These are phyloP conservation scores for Debaryomyces prosopidis DNA, from an alignment of 805 yeast species.

Conservation along the genomic window DNA sequence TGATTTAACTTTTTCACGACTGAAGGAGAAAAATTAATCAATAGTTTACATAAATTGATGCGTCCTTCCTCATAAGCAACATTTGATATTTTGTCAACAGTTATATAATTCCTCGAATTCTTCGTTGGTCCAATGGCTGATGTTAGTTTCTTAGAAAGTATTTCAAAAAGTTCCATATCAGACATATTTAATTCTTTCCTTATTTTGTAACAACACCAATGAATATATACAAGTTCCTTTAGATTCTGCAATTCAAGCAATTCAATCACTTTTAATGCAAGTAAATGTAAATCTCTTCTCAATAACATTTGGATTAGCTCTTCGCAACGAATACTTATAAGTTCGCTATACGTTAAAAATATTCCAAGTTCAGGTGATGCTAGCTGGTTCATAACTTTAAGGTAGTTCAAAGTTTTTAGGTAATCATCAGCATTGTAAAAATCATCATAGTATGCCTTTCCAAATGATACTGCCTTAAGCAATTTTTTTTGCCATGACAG, in stretches of 20 bases:
- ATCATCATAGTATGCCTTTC: conserved; percentile 60
- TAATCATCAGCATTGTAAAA: conserved; percentile 60
- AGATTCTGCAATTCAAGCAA: conserved; percentile 44
- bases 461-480: conserved; percentile 81
- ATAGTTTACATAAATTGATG: conserved; percentile 57
- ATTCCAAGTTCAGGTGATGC: conserved; percentile 67
- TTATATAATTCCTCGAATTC: conserved; percentile 35
- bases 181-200: conserved; percentile 49
- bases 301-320: conserved; percentile 57
- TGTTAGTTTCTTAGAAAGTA: conserved; percentile 48
- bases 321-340: conserved; percentile 51
- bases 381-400: conserved; percentile 71
- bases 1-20: conserved; percentile 57
- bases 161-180: conserved; percentile 59
- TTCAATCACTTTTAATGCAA: conserved; percentile 63
- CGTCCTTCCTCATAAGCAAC: conserved; percentile 85
- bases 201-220: conserved; percentile 82
- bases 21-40: conserved; percentile 70
- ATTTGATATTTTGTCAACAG: conserved; percentile 60
- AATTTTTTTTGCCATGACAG: conserved; percentile 78
- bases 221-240: conserved; percentile 50
- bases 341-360: conserved; percentile 62
- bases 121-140: conserved; percentile 13
- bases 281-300: conserved; percentile 55
- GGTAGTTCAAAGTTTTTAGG: conserved; percentile 57